Base-by-base conservation (phyloP, 2,329 filamentous ascomycete genomes). In the Fusarium humuli region DNA sequence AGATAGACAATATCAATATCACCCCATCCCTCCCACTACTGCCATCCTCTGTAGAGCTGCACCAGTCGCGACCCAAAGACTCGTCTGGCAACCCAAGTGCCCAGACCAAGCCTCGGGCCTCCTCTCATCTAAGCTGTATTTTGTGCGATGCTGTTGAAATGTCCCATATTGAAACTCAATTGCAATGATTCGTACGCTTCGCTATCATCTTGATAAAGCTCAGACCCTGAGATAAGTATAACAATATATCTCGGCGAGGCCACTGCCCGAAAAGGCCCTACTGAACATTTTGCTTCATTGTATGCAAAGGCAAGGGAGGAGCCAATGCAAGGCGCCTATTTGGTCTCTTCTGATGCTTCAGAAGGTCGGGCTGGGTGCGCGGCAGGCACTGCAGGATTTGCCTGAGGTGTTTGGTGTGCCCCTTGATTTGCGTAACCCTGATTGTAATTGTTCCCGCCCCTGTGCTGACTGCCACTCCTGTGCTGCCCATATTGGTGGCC, bases 401-500 rank as follows among this genome's bases (percentile, higher is more conserved):
- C 67, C 61, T 82, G 79, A 13, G 79, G 79, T 49, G 73, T 76
- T 67, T 82, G 82, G 54, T 84, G 82, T 40, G 82, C 78, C 57
- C 76, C 79, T 61, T 85, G 84, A 30, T 77, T 80, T 54, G 82
- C 81, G 65, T 84, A 85, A 68, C 82, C 84, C 78, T 88, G 87
- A 70, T 81, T 83, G 64, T 87, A 86, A 76, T 84, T 86, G 71
- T 83, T 85, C 70, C 86, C 87, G 73, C 85, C 89, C 61, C 76
- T 70, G 87, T 88, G 75, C 68, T 87, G 86, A 18, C 34, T 37
- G 18, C 34, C 87, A 74, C 85, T 89, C 61, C 76, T 70, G 87
- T 88, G 75, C 68, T 87, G 86, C 41, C 84, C 84, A 75, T 88
- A 91, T 72, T 91, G 88, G 76, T 91, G 89, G 73, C 83, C 81